Evolutionary conservation across 805 yeast species (phyloP).

Genomic region (Millerozyma acaciae): DNA sequence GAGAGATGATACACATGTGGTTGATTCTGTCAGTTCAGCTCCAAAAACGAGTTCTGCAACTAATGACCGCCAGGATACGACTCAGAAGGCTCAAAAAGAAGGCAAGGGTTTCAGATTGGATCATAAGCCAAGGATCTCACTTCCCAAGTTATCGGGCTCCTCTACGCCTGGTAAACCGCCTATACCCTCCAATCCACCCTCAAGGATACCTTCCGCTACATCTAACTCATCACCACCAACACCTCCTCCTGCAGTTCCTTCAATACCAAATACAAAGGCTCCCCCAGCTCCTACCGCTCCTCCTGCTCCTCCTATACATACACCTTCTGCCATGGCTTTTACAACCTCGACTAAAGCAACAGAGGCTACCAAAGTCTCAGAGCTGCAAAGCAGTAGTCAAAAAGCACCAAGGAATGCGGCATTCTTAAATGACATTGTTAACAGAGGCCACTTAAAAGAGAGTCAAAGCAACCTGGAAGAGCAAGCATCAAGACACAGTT

Average conservation of each 20-base stretch:
- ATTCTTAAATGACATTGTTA: slow-evolving; percentile 7
- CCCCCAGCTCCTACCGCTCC: slow-evolving; percentile 21
- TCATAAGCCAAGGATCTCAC: not conserved
- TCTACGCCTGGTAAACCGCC: slow-evolving; percentile 23
- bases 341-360: too few species aligned
- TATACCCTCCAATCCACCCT: slow-evolving; percentile 12
- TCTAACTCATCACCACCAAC: slow-evolving; percentile 18
- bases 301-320: slow-evolving; percentile 5
- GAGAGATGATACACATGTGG: slow-evolving; percentile 48
- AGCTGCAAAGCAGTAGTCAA: too few species aligned
- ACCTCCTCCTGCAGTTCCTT: slow-evolving; percentile 12
- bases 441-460: too few species aligned
- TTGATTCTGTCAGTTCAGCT: slow-evolving; percentile 30
- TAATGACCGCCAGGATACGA: not conserved
- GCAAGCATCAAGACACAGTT: too few species aligned
- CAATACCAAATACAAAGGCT: slow-evolving; percentile 19
- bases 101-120: not conserved
- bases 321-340: too few species aligned
- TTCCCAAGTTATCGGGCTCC: too few species aligned
- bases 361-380: too few species aligned
- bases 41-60: slow-evolving; percentile 4
- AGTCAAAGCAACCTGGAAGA: too few species aligned
- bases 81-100: not conserved
- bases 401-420: too few species aligned
- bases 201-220: slow-evolving; percentile 8